Base-by-base conservation (phyloP, 331 rosid genomes). In the Malus hybrid region DNA sequence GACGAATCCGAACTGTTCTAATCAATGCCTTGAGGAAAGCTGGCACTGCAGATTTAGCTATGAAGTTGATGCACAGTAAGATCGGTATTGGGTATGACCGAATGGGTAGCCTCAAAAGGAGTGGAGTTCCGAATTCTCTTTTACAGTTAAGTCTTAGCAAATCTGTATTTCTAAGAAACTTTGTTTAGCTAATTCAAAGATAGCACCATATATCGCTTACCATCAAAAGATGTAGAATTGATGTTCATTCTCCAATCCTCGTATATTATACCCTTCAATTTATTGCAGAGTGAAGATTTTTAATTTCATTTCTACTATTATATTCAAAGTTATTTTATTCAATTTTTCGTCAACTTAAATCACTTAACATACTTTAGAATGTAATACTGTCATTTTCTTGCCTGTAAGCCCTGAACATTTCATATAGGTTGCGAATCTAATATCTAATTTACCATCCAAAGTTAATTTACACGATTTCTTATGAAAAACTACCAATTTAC, bases 11-110 rank as follows among this genome's bases (percentile, higher is more conserved):
- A 19, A 94, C 96, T 27, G 50, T 85, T 70, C 73, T 91, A 57
- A 91, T 91, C 77, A 89, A 90, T 85, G 93, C 92, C 76, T 84
- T 88, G 87, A 90, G 96, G 87, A 92, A 90, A 78, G 87, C 96
- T 54, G 95, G 96, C 65, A 87, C 84, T 81, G 86, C 91, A 33
- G 96, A 88, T 75, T 83, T 92, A 64, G 97, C 96, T 6, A 87
- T 90, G 33, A 92, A 89, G 79, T 82, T 94, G 88, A 92, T 86
- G 96, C 96, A 90, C 67, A 86, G 97, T 80, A 94, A 84, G 90
- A 88, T 92, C 16, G 97, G 99, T 55, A 86, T 94, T 72, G 99
- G 99, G 63, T 94, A 92, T 83, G 93, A 88, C 64, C 81, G 97
- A 78, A 73, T 83, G 83, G 87, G 92, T 57, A 88, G 96, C 60